Conservation (phyloP, 345 rosid species). For the Crucihimalaya himalaica region DNA sequence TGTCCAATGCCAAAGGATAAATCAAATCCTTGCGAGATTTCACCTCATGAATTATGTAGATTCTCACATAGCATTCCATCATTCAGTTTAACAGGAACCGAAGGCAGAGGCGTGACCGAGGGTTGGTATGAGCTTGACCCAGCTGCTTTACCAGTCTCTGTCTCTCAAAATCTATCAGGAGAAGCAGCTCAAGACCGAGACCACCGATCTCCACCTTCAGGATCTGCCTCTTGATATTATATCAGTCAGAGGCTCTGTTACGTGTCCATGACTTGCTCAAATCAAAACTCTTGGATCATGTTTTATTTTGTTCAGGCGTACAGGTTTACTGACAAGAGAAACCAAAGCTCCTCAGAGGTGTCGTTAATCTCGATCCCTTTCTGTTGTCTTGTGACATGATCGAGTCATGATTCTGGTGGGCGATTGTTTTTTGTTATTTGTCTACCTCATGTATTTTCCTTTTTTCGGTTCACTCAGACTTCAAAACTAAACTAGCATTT, state of each 20-base stretch:
- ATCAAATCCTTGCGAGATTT: constrained; percentile 41
- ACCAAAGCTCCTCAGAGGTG: constrained; percentile 13
- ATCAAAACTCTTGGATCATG: background rate
- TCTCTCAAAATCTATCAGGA: constrained; percentile 12
- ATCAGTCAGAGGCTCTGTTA: constrained; percentile 1
- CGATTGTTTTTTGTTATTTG: constrained; percentile 18
- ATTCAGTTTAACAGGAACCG: constrained; percentile 62
- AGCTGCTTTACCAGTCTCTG: constrained; percentile 58
- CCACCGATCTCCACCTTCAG: constrained; percentile 30
- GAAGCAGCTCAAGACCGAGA: constrained; percentile 7
- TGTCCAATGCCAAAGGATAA: constrained; percentile 37
- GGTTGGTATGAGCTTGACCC: constrained; percentile 89
- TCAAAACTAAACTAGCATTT: constrained; percentile 1
- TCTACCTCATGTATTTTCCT: constrained; percentile 1
- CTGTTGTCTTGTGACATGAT: constrained; percentile 18
- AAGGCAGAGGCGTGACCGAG: constrained; percentile 58
- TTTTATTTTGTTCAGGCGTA: constrained; percentile 31
- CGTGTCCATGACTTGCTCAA: constrained; percentile 9
- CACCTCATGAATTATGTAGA: constrained; percentile 50
- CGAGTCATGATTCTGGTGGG: constrained; percentile 19
- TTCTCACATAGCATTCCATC: constrained; percentile 84
- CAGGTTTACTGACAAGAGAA: constrained; percentile 23
- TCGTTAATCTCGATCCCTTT: background rate
- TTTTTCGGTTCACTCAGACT: constrained; percentile 6
- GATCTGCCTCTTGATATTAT: constrained; percentile 27